These are phyloP conservation scores for Suillus subaureus DNA, from an alignment of 768 basidiomycete species.

Conservation along the genomic window DNA sequence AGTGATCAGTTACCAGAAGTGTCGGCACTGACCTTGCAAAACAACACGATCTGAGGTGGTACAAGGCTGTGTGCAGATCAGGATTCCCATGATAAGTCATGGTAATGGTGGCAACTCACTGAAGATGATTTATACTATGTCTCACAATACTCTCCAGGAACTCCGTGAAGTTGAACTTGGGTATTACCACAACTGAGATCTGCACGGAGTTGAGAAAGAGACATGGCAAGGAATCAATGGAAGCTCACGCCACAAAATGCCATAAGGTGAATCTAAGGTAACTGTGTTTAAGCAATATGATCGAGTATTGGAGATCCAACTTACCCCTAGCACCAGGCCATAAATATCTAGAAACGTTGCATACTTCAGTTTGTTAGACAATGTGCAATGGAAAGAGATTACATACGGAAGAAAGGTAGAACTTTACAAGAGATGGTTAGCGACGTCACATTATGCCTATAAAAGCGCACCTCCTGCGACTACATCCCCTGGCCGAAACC, in stretches of 20 bases:
- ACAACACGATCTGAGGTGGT: slow-evolving; percentile 64
- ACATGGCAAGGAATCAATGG: neutral
- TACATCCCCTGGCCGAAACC: slow-evolving; percentile 57
- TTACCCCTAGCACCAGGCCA: slow-evolving; percentile 57
- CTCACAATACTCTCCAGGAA: slow-evolving; percentile 63
- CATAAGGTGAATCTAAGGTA: slow-evolving; percentile 50
- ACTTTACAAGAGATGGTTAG: slow-evolving; percentile 34
- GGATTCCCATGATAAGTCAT: neutral
- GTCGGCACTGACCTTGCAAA: slow-evolving; percentile 59
- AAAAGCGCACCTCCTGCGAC: slow-evolving; percentile 52
- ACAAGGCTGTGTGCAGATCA: slow-evolving; percentile 46
- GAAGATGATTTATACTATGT: slow-evolving; percentile 58
- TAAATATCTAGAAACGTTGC: slow-evolving; percentile 50
- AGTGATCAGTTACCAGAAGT: slow-evolving; percentile 8
- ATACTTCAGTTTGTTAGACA: slow-evolving; percentile 15
- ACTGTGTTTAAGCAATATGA: slow-evolving; percentile 16
- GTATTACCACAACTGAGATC: slow-evolving; percentile 59
- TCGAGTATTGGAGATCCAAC: slow-evolving; percentile 18
- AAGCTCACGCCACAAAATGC: slow-evolving; percentile 54
- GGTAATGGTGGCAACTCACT: slow-evolving; percentile 38
- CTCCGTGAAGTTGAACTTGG: slow-evolving; percentile 63
- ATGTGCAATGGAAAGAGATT: slow-evolving; percentile 17
- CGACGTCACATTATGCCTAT: neutral
- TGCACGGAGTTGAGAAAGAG: slow-evolving; percentile 26
- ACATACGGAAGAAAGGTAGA: slow-evolving; percentile 63